Evolutionary conservation across 2,329 filamentous ascomycete species (phyloP), one percentile per base, ranked within the genome.

Genomic region (Knufia fluminis): DNA sequence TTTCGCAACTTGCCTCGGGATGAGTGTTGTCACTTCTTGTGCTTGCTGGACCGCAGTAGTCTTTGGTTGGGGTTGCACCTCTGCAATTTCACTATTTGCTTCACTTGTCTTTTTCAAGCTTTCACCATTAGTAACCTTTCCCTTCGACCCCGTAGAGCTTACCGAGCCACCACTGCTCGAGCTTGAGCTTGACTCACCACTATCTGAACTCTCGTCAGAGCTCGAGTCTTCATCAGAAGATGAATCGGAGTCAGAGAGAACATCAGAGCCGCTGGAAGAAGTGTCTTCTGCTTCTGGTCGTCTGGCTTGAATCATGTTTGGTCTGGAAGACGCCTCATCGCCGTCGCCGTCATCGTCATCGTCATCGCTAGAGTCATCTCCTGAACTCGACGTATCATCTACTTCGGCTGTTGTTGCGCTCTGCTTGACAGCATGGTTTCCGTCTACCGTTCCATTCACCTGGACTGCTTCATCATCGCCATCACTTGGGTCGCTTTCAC

Each of bases 161-260:
- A 28, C 16, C 20, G 32, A 35, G 22, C 17, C 33, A 26, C 33
- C 41, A 39, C 28, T 31, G 16, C 40, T 50, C 22, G 48, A 44
- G 16, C 40, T 50, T 17, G 48, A 44, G 26, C 32, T 45, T 23
- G 45, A 48, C 22, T 48, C 45, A 40, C 33, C 35, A 40, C 45
- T 48, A 20, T 28, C 35, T 39, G 45, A 40, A 20, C 22, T 40
- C 17, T 59, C 59, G 39, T 58, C 53, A 6, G 59, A 57, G 8
- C 54, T 55, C 44, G 56, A 54, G 26, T 61, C 59, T 20, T 58
- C 61, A 40, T 56, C 58, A 12, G 57, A 59, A 26, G 53, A 55
- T 3, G 52, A 61, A 14, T 57, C 52, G n/a, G 64, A 62, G 17
- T 53, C 61, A 8, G 58, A 61, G 12, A 57, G 46, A 3, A 52